Conservation (phyloP, 257 asterid species). For the Nicotiana benthamiana region DNA sequence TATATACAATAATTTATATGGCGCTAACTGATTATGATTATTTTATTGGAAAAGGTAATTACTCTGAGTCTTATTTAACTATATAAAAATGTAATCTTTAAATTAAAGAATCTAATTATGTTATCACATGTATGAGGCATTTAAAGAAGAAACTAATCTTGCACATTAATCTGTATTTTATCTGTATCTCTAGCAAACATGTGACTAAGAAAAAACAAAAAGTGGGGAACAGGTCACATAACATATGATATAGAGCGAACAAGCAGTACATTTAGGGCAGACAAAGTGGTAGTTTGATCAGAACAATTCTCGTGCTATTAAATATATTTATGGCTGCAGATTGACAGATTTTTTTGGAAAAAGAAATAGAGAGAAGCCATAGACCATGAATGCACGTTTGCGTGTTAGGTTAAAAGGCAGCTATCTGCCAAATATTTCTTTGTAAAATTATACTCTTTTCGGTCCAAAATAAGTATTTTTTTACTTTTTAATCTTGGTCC, state of each 20-base stretch:
- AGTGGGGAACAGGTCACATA: background rate
- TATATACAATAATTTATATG: too few relatives aligned
- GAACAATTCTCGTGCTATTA: background rate
- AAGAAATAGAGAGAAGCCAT: background rate
- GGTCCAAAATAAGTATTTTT: too few relatives aligned
- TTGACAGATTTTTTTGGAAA: background rate
- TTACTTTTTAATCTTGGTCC: too few relatives aligned
- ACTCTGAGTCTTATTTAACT: too few relatives aligned
- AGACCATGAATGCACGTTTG: background rate
- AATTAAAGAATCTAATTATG: background rate
- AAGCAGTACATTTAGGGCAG: background rate
- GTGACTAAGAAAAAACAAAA: background rate
- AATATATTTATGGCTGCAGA: background rate
- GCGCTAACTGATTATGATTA: too few relatives aligned
- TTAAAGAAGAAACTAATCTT: too few relatives aligned
- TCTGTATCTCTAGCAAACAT: background rate
- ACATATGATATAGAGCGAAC: background rate
- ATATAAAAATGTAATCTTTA: background rate
- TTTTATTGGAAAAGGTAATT: too few relatives aligned
- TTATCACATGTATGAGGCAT: background rate
- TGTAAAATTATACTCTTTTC: too few relatives aligned
- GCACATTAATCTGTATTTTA: too few relatives aligned
- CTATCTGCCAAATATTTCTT: background rate
- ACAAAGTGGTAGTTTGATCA: background rate
- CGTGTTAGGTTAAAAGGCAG: background rate